Conservation (phyloP, 345 rosid species). For the Rhodamnia argentea region DNA sequence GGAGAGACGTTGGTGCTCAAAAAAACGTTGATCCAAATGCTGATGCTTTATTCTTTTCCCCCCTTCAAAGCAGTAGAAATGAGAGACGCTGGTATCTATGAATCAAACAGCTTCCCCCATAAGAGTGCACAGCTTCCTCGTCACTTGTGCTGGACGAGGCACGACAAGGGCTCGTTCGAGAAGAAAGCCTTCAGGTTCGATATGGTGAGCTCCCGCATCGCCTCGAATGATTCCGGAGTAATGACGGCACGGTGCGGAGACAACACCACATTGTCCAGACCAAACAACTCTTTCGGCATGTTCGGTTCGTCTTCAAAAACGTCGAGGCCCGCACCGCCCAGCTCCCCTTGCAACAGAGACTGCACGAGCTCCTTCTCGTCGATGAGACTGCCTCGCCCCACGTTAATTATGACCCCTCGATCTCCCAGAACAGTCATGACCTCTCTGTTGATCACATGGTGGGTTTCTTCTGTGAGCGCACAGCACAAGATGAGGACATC, state of each 20-base stretch:
- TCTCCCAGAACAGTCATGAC: slow-evolving; percentile 35
- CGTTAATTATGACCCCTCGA: slow-evolving; percentile 36
- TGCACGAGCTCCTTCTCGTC: slow-evolving; percentile 59
- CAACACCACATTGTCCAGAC: slow-evolving; percentile 62
- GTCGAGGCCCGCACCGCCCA: slow-evolving; percentile 77
- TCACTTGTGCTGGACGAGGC: slow-evolving; percentile 1
- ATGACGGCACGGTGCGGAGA: slow-evolving; percentile 45
- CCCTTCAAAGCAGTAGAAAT: neutral
- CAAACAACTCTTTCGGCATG: slow-evolving; percentile 37
- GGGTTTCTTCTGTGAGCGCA: slow-evolving; percentile 29
- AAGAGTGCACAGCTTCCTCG: neutral
- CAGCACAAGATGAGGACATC: slow-evolving; percentile 41
- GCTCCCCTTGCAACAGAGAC: slow-evolving; percentile 41
- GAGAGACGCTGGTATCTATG: neutral
- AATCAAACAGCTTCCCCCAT: neutral
- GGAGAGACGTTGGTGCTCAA: neutral
- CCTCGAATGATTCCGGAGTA: slow-evolving; percentile 45
- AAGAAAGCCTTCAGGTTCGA: slow-evolving; percentile 66
- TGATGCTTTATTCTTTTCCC: neutral
- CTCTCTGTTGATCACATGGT: slow-evolving; percentile 31
- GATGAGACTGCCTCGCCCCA: slow-evolving; percentile 44
- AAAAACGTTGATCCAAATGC: neutral
- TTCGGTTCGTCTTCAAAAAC: slow-evolving; percentile 71
- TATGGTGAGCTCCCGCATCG: slow-evolving; percentile 18
- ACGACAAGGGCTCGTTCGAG: slow-evolving; percentile 37